Base-by-base conservation (phyloP, 768 basidiomycete genomes). In the Agaricus subrufescens region DNA sequence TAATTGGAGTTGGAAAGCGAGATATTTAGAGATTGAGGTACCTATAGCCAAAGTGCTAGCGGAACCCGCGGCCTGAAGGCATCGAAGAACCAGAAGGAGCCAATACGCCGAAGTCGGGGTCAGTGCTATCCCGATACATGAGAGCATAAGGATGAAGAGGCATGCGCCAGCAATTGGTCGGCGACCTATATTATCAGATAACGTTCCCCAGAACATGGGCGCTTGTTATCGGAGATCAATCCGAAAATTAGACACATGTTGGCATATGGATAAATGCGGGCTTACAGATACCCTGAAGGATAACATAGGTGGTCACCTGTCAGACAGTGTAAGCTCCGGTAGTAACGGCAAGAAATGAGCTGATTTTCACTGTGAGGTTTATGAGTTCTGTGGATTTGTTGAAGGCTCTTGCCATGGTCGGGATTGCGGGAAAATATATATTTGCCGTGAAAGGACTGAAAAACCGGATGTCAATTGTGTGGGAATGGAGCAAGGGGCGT, bases 371-470 rank as follows among this genome's bases (percentile, higher is more conserved):
- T 7, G 90, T 89, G 34, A 94, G 65, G 65, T 91, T 92, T 42
- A 93, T 91, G 8, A 84, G 72, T 61, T 90, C 87, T 10, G 76
- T 78, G 0, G 85, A 80, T 57, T 82, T 81, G 61, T 84, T 65
- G 63, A 94, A 90, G 3, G 73, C 85, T 30, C 58, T 60, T 0
- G 84, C 76, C 19, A 93, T 70, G 0, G 80, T 75, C 1, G 90
- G 91, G 30, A 94, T 85, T 11, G 85, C 88, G 4, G 90, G 89
- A 45, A 90, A 81, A 66, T 91, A 92, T 53, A 91, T 86, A 55
- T 84, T 90, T 4, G 87, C 78, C 2, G 89, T 87, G 14, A 91
- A 70, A 0, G 87, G 86, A 63, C 85, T 86, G 50, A 29, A 44
- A 27, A 34, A 44, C 12, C 38, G 9, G 3, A 23, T n/a, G 50